Conservation (phyloP, 257 asterid species). For the Plantago elongata region DNA sequence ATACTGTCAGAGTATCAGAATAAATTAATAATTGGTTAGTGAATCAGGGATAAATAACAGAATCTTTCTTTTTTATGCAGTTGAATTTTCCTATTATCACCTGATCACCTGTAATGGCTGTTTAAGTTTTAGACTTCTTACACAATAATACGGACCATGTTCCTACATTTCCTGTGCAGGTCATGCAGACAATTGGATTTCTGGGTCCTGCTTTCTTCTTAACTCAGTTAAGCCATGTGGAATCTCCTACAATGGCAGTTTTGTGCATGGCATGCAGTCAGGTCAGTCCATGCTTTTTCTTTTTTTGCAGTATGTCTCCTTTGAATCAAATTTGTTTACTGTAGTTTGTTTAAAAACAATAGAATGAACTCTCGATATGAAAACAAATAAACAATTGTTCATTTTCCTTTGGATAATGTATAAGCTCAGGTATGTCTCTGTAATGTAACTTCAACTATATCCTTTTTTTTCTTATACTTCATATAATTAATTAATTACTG, state of each 20-base stretch:
- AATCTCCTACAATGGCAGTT: slow-evolving; percentile 88
- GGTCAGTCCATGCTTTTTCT: slow-evolving; percentile 33
- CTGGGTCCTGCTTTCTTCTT: slow-evolving; percentile 92
- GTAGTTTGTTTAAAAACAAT: not conserved
- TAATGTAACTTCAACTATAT: not conserved
- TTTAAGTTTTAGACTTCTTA: too few relatives aligned
- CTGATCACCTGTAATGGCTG: too few relatives aligned
- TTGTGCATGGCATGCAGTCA: slow-evolving; percentile 94
- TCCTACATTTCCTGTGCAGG: slow-evolving; percentile 37
- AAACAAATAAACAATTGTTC: too few relatives aligned
- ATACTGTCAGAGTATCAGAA: not conserved
- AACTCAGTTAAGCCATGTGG: slow-evolving; percentile 83
- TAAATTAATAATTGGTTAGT: not conserved
- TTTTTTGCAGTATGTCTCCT: not conserved
- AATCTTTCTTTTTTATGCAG: not conserved
- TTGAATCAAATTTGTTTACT: not conserved
- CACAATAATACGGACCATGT: not conserved
- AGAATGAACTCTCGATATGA: too few relatives aligned
- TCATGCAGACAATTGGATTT: slow-evolving; percentile 88
- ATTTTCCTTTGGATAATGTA: not conserved
- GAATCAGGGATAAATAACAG: not conserved
- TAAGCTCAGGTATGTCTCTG: slow-evolving; percentile 2
- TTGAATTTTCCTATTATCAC: not conserved
- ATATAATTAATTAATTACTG: slow-evolving; percentile 11
- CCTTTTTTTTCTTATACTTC: slow-evolving; percentile 6